Base-by-base conservation (phyloP, 2,329 filamentous ascomycete species). In the Bipolaris oryzae region DNA sequence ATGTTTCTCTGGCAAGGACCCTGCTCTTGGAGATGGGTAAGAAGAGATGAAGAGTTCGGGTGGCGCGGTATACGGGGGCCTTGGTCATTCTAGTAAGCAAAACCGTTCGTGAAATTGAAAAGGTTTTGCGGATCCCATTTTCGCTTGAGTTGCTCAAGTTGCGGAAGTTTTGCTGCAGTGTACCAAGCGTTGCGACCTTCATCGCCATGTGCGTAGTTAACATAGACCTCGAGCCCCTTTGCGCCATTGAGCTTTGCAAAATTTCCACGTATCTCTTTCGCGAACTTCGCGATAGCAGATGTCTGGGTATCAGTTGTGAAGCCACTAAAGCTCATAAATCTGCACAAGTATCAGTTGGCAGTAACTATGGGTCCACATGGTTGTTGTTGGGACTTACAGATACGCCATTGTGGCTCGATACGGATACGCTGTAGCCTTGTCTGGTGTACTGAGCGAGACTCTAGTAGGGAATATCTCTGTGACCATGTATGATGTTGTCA, bases 271-370 rank as follows among this genome's bases (percentile, higher is more conserved):
- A 43, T 34, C 15, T 39, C 33, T 25, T 47, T 13, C 11, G 43
- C 43, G 18, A 53, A 53, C 7, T 20, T 18, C 16, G 23, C 35
- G 33, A 53, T 53, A 10, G 33, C 43, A 1, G 35, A 53, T 5
- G 23, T 42, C 16, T 53, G 50, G 13, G 43, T n/a, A 35, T 42
- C 35, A 3, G 50, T 53, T 1, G 35, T 41, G 13, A 53, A 53
- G 35, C 50, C 50, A 23, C 43, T 53, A 20, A 49, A 49, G 43
- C 51, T 54, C 31, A 54, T 39, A 37, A 53, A 53, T 9, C 50
- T 50, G 11, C 13, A 16, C 5, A 9, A 9, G 3, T 2, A 28
- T 50, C 39, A 41, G 15, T 21, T n/a, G 2, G 2, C 16, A 31
- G 10, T 33, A 18, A 9, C 9, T 6, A 21, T 9, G 4, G 9